Base-by-base conservation (phyloP, 768 basidiomycete species). In the Roridomyces roridus region DNA sequence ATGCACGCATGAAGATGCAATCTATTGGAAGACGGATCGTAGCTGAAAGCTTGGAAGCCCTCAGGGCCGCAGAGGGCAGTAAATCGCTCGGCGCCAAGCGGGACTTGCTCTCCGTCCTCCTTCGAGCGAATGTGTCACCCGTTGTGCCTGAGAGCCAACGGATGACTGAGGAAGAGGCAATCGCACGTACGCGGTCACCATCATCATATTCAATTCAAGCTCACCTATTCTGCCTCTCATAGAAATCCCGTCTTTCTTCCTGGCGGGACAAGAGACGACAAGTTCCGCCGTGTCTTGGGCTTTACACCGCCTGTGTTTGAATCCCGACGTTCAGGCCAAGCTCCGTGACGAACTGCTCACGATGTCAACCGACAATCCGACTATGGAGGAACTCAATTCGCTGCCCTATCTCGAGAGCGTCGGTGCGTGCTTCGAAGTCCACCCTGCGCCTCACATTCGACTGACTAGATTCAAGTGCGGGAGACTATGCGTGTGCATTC, bases 401-500 rank as follows among this genome's bases (percentile, higher is more conserved):
- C 20, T 61, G 31, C 43, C 59, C n/a, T 81, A 80, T 60, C 73
- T 84, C 34, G 83, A 81, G 54, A 60, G 48, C 20, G 48, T 50
- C 37, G 46, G 46, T 35, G 31, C 10, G 31, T 34, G 3, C 31
- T 8, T n/a, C n/a, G n/a, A n/a, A n/a, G n/a, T 34, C 29, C 14
- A 14, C 29, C 14, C 15, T 3, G 31, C 31, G 10, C 3, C 15
- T 34, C 15, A 8, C 31, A 34, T 15, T 34, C 31, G 20, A 2
- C 3, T 18, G 20, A 40, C 39, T n/a, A 18, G 17, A 14, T 10
- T n/a, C 18, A 15, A 14, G 76, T 88, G 3, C 78, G 82, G 10
- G 88, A 89, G 71, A 81, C 79, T 0, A 67, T 89, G 51, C 80
- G 88, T 0, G 46, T 85, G 0, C 77, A 88, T 57, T 47, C 85